Percentiles rank a stretch among this genome's conserved stretches.
Conservation (phyloP, 164 flowering plant species). For the Aristolochia contorta region DNA sequence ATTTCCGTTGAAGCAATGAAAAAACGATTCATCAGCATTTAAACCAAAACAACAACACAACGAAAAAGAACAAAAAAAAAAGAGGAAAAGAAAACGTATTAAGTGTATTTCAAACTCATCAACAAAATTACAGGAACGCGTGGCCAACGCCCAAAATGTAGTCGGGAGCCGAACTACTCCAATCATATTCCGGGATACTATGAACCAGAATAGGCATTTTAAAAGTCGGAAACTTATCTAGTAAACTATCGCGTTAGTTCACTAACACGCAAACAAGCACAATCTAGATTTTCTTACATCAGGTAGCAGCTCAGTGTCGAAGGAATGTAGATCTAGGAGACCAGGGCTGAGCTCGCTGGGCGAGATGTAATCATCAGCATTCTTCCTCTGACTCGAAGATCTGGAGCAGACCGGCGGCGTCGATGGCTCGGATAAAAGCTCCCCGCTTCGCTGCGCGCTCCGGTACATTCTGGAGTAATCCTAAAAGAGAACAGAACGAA, state of each 20-base stretch:
- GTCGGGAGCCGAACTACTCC: no score
- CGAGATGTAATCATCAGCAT: slow-evolving; percentile 37
- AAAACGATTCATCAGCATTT: no score
- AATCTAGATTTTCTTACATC: slow-evolving; percentile 36
- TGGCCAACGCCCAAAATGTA: no score
- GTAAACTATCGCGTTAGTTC: not conserved
- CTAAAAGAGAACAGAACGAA: slow-evolving; percentile 18
- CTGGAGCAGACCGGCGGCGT: slow-evolving; percentile 41
- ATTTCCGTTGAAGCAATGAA: no score
- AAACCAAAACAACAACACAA: no score
- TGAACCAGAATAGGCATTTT: not conserved
- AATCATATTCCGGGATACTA: no score
- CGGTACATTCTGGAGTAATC: slow-evolving; percentile 41
- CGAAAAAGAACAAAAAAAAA: no score
- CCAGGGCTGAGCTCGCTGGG: slow-evolving; percentile 74
- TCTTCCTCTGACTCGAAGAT: slow-evolving; percentile 37
- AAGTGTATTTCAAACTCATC: no score
- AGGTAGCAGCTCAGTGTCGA: slow-evolving; percentile 75
- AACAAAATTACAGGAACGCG: no score
- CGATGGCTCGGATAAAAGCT: slow-evolving; percentile 48
- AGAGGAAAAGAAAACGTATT: no score
- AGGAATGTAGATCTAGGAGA: slow-evolving; percentile 84
- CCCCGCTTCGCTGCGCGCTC: slow-evolving; percentile 45
- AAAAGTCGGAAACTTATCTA: not conserved
- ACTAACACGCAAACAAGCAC: not conserved